phyloP scores from a whole-genome alignment of 2,329 filamentous ascomycete genomes.

The Neofusicoccum cordaticola region DNA sequence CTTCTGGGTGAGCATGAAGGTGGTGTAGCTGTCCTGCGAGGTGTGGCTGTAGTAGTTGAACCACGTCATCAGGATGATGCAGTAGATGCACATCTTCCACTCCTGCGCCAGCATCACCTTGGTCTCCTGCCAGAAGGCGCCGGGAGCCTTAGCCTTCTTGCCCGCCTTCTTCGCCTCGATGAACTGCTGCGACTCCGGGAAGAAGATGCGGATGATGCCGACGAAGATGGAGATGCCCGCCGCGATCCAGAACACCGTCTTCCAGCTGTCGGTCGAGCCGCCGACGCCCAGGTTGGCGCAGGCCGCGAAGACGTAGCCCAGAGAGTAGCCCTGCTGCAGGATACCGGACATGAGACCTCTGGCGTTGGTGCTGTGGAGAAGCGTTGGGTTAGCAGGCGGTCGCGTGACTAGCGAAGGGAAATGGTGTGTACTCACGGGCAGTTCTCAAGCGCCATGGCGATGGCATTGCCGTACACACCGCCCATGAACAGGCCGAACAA shows the following conservation, averaged over 20 bases:
- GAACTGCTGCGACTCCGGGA: constrained; percentile 76
- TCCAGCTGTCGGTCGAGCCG: constrained; percentile 63
- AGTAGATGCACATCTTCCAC: constrained; percentile 77
- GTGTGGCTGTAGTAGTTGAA: constrained; percentile 67
- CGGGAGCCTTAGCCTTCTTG: constrained; percentile 45
- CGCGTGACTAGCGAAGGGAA: background rate
- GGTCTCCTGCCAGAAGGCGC: constrained; percentile 66
- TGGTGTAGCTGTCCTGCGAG: constrained; percentile 77
- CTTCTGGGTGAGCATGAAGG: constrained; percentile 73
- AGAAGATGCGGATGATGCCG: constrained; percentile 64
- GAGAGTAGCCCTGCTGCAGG: constrained; percentile 76
- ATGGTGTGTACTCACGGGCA: constrained; percentile 51
- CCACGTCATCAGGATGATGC: constrained; percentile 74
- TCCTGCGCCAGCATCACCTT: constrained; percentile 65
- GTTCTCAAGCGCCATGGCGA: constrained; percentile 75
- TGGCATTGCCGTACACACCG: constrained; percentile 75
- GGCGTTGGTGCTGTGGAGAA: constrained; percentile 48
- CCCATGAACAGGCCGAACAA: constrained; percentile 79
- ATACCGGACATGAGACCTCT: constrained; percentile 80
- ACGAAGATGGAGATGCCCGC: constrained; percentile 66
- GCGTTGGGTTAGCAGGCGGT: constrained; percentile 20
- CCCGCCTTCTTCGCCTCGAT: constrained; percentile 64
- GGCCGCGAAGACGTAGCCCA: constrained; percentile 77
- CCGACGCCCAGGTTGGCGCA: constrained; percentile 73
- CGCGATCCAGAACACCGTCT: constrained; percentile 71